These are phyloP conservation scores for Suillus subalutaceus DNA, from an alignment of 768 basidiomycete genomes.

Conservation along the genomic window DNA sequence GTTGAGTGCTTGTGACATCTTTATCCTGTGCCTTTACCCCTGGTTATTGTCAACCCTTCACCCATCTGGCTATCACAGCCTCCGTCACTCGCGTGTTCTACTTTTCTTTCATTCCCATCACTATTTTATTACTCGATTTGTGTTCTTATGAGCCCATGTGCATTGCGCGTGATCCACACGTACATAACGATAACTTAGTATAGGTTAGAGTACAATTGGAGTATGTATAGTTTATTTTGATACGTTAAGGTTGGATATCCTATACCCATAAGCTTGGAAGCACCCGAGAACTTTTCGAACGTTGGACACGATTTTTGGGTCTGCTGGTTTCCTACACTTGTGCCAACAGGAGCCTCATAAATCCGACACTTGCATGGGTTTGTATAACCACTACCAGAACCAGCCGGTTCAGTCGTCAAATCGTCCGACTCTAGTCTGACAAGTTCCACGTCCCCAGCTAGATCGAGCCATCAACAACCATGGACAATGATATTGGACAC, in stretches of 20 bases:
- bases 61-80: background rate
- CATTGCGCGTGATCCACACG: background rate
- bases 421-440: no score
- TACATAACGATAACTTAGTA: background rate
- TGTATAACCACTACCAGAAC: no score
- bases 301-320: no score
- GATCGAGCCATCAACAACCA: no score
- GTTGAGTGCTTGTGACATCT: background rate
- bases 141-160: background rate
- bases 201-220: background rate
- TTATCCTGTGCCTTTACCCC: background rate
- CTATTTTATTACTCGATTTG: slow-evolving; percentile 1
- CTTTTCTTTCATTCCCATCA: background rate
- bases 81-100: background rate
- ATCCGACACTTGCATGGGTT: no score
- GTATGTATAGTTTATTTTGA: background rate
- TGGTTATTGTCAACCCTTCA: background rate
- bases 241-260: background rate
- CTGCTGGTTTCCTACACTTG: no score
- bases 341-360: no score
- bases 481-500: no score
- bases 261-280: background rate
- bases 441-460: no score
- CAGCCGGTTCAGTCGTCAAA: no score
- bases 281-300: no score